A percentile compares a stretch with the other conserved stretches of the same genome.
phyloP scores from a whole-genome alignment of 169 alveolate genomes.

The Plasmodium billcollinsi region DNA sequence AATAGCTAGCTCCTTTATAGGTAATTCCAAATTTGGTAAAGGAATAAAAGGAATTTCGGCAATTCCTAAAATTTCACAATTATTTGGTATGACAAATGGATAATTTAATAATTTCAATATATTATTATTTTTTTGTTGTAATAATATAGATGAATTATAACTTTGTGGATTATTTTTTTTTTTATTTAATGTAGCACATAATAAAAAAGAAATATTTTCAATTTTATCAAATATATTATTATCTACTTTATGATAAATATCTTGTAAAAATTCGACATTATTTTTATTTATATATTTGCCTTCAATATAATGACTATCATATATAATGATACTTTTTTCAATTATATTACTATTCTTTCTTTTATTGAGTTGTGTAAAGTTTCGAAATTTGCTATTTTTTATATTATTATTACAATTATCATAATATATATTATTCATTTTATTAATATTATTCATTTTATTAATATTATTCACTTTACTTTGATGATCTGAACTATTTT shows the following conservation, averaged over 20 bases:
- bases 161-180: neutral
- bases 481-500: neutral
- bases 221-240: conserved; percentile 16
- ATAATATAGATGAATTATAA: conserved; percentile 3
- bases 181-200: conserved; percentile 18
- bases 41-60: conserved; percentile 40
- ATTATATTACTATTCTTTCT: neutral
- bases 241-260: conserved; percentile 30
- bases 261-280: conserved; percentile 20
- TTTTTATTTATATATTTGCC: conserved; percentile 19
- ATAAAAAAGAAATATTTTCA: conserved; percentile 23
- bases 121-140: conserved; percentile 3
- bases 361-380: conserved; percentile 3
- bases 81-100: conserved; percentile 47
- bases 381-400: conserved; percentile 1
- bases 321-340: neutral
- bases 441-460: neutral
- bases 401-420: neutral
- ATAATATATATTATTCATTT: neutral
- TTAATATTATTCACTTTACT: neutral
- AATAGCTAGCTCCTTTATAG: conserved; percentile 7
- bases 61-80: conserved; percentile 43
- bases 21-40: conserved; percentile 3
- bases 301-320: conserved; percentile 26
- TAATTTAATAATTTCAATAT: conserved; percentile 23